phyloP scores from a whole-genome alignment of 371 early-diverging fungal genomes.

The Apophysomyces trapeziformis region DNA sequence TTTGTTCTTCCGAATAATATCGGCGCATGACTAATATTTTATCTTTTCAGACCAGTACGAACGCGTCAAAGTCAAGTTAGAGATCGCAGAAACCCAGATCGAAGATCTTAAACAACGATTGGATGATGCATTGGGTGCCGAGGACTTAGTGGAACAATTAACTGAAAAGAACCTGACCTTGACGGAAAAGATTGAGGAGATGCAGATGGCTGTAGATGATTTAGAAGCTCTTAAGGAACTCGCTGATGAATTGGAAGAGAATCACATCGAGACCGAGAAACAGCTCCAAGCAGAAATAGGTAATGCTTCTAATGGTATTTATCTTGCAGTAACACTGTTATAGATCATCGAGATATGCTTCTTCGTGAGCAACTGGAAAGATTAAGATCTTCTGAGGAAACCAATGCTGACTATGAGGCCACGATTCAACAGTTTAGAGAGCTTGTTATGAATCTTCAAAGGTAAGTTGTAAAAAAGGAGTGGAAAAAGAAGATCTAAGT shows the following conservation, averaged over 20 bases:
- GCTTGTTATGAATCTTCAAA: constrained; percentile 77
- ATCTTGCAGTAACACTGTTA: not conserved
- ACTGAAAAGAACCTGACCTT: constrained; percentile 80
- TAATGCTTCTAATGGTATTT: constrained; percentile 10
- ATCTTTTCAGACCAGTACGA: constrained; percentile 57
- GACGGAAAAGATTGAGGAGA: constrained; percentile 77
- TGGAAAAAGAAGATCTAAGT: not conserved
- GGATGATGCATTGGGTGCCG: constrained; percentile 83
- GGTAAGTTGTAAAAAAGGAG: constrained; percentile 25
- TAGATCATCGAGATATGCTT: constrained; percentile 70
- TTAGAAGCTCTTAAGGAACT: constrained; percentile 89
- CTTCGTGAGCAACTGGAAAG: constrained; percentile 65
- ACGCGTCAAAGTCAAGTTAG: constrained; percentile 59
- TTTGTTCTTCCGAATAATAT: not conserved
- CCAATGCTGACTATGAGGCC: constrained; percentile 82
- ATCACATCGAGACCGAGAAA: constrained; percentile 84
- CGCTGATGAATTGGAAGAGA: constrained; percentile 92
- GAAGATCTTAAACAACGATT: constrained; percentile 84
- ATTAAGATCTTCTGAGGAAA: constrained; percentile 75
- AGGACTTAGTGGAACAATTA: constrained; percentile 80
- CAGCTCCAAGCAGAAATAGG: constrained; percentile 85
- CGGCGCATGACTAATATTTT: not conserved
- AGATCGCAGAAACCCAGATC: constrained; percentile 66
- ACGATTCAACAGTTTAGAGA: constrained; percentile 89
- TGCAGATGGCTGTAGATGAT: constrained; percentile 79